A percentile compares a stretch with the other conserved stretches of the same genome.
Conservation (phyloP, 176 grass and related monocot species). For the Triticum turgidum region DNA sequence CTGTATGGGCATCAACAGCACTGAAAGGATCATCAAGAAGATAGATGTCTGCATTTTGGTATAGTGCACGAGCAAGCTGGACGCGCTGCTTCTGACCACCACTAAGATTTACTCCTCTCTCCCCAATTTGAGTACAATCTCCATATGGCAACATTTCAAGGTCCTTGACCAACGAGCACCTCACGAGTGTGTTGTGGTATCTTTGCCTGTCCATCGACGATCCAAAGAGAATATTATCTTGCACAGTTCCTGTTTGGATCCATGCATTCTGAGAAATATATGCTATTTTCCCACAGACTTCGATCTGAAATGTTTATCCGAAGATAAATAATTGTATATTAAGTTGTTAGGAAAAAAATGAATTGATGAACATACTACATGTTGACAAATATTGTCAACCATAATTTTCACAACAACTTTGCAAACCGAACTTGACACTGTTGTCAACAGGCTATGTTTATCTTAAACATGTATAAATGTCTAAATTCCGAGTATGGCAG, state of each 20-base stretch:
- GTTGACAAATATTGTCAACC: background rate
- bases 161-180: conserved; percentile 76
- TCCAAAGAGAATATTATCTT: conserved; percentile 92
- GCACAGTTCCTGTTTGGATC: conserved; percentile 89
- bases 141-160: conserved; percentile 75
- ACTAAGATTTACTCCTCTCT: conserved; percentile 94
- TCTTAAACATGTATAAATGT: background rate
- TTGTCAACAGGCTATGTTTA: background rate
- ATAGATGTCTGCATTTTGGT: conserved; percentile 89
- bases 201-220: conserved; percentile 67
- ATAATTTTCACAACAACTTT: background rate
- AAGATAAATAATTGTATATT: background rate
- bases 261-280: conserved; percentile 94
- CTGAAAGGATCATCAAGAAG: conserved; percentile 96
- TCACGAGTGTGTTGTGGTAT: conserved; percentile 66
- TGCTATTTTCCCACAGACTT: conserved; percentile 72
- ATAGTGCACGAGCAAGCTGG: conserved; percentile 90
- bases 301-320: conserved; percentile 52
- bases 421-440: background rate
- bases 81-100: conserved; percentile 94
- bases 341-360: background rate
- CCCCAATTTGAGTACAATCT: conserved; percentile 83
- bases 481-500: background rate
- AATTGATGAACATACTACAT: background rate
- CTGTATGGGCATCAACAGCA: conserved; percentile 92